A percentile compares a stretch with the other conserved stretches of the same genome.
phyloP scores from a whole-genome alignment of 345 rosid genomes.

The Xanthoceras sorbifolium region DNA sequence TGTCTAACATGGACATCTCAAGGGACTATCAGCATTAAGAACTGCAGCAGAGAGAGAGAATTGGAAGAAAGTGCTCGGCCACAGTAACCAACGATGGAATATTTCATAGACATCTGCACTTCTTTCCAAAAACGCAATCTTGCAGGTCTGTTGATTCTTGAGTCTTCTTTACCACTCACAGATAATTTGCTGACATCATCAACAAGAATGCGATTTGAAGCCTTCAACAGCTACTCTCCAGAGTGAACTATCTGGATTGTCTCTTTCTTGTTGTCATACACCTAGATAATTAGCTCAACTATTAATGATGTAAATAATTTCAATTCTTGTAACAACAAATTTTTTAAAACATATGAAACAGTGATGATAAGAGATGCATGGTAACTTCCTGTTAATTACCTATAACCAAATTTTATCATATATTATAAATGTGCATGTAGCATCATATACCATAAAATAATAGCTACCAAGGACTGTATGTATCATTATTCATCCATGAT shows the following conservation, averaged over 20 bases:
- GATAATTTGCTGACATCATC: conserved; percentile 57
- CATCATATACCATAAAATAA: not conserved
- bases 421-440: conserved; percentile 5
- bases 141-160: conserved; percentile 58
- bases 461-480: not conserved
- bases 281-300: conserved; percentile 40
- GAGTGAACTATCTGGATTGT: conserved; percentile 87
- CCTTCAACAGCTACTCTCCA: conserved; percentile 94
- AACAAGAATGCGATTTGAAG: conserved; percentile 70
- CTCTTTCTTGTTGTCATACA: conserved; percentile 97
- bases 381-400: not conserved
- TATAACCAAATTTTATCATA: not conserved
- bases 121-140: conserved; percentile 91
- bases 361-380: not conserved
- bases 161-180: conserved; percentile 44
- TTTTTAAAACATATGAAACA: not conserved
- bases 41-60: conserved; percentile 59
- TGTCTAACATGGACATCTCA: conserved; percentile 73
- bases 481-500: not conserved
- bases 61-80: conserved; percentile 90
- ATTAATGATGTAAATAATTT: conserved; percentile 10
- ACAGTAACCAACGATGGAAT: conserved; percentile 90
- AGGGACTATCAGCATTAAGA: conserved; percentile 70
- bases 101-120: conserved; percentile 93
- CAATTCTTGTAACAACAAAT: not conserved